Conservation (phyloP, 805 yeast genomes). For the Candida arabinofermentans region DNA sequence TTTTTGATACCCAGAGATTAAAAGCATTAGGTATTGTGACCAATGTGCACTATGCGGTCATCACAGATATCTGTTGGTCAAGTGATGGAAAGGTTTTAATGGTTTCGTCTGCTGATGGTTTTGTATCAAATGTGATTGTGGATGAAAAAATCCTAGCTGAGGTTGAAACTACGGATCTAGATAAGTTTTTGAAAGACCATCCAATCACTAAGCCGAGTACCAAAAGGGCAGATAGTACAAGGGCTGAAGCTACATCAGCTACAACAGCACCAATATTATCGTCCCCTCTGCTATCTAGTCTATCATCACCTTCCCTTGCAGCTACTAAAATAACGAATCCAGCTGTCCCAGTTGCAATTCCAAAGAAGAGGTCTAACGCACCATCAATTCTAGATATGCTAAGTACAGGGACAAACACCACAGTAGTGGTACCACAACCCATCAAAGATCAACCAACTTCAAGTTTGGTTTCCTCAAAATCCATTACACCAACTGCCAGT, state of each 20-base stretch:
- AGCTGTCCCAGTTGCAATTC: not conserved
- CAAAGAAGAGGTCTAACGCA: slow-evolving; percentile 1
- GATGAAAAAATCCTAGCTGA: slow-evolving; percentile 55
- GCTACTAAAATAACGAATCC: not conserved
- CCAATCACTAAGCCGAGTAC: slow-evolving; percentile 5
- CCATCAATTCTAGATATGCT: slow-evolving; percentile 15
- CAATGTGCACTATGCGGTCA: slow-evolving; percentile 81
- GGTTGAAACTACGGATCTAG: slow-evolving; percentile 27
- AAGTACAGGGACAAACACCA: slow-evolving; percentile 1
- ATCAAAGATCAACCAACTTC: slow-evolving; percentile 7
- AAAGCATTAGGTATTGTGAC: slow-evolving; percentile 70
- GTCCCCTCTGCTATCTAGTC: not conserved
- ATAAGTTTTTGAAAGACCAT: slow-evolving; percentile 12
- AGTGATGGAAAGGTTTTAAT: slow-evolving; percentile 66
- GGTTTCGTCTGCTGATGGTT: slow-evolving; percentile 88
- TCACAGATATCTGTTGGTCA: slow-evolving; percentile 88
- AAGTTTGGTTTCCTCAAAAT: slow-evolving; percentile 7
- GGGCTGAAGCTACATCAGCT: not conserved
- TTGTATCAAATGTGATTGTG: slow-evolving; percentile 67
- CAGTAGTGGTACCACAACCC: slow-evolving; percentile 5
- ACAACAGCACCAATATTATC: not conserved
- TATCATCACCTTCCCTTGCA: not conserved
- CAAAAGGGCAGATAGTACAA: not conserved
- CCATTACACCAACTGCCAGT: not conserved
- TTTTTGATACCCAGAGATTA: slow-evolving; percentile 73